Percentiles rank a stretch among this genome's conserved stretches.
These are phyloP conservation scores for Aureobasidium vineae DNA, from an alignment of 2,329 filamentous ascomycete species.

Conservation along the genomic window DNA sequence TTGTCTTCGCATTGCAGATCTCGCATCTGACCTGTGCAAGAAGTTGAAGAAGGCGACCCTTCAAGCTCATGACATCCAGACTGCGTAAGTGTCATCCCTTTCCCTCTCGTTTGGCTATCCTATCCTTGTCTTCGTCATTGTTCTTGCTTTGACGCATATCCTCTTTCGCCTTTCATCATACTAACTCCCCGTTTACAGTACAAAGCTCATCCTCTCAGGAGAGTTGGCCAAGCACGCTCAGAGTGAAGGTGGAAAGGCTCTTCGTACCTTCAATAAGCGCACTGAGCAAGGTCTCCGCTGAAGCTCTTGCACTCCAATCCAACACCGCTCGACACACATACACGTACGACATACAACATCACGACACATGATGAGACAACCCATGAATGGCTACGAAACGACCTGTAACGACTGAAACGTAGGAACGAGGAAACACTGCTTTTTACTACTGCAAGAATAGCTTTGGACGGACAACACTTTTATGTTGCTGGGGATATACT, in stretches of 20 bases:
- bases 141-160: not conserved
- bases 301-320: not conserved
- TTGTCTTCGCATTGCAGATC: not conserved
- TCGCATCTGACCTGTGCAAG: conserved; percentile 7
- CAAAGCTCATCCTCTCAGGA: not conserved
- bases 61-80: conserved; percentile 3
- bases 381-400: not conserved
- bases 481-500: conserved; percentile 4
- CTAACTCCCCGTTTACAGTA: not conserved
- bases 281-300: not conserved
- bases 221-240: not conserved
- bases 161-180: not conserved
- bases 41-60: not conserved
- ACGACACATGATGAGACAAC: not conserved
- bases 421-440: not conserved
- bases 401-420: not conserved
- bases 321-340: not conserved
- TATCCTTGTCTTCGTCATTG: not conserved
- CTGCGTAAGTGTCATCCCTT: not conserved
- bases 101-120: not conserved
- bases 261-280: not conserved
- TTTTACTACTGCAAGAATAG: not conserved
- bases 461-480: not conserved
- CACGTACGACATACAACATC: not conserved
- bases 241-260: not conserved